Evolutionary conservation across 257 asterid species (phyloP).

Genomic region (Solanum etuberosum): DNA sequence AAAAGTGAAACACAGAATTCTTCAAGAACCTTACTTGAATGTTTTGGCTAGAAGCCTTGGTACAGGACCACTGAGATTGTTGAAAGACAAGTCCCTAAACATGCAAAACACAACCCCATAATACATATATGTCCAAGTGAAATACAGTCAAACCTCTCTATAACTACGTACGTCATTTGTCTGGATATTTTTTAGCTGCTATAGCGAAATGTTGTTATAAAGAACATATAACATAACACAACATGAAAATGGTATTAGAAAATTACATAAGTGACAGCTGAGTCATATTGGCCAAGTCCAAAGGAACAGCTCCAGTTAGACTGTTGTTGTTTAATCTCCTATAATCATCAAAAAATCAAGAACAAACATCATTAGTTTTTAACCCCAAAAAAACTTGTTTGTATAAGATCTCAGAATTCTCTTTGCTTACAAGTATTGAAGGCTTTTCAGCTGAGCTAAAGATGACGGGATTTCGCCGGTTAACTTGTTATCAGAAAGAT

Average conservation of each 20-base stretch:
- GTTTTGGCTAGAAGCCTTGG: conserved; percentile 75
- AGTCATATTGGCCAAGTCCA: conserved; percentile 59
- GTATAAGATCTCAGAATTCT: background rate
- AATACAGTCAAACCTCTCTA: background rate
- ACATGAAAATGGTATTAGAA: conserved; percentile 5
- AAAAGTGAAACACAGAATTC: background rate
- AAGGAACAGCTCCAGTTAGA: conserved; percentile 62
- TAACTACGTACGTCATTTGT: background rate
- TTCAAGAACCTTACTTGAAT: conserved; percentile 40
- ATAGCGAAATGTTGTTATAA: background rate
- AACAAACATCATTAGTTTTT: background rate
- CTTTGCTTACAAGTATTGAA: conserved; percentile 61
- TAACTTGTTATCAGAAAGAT: conserved; percentile 63
- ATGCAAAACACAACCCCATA: background rate
- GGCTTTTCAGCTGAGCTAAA: conserved; percentile 44
- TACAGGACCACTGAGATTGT: conserved; percentile 80
- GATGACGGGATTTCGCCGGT: conserved; percentile 65
- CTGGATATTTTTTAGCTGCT: background rate
- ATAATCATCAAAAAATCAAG: background rate
- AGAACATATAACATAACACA: background rate
- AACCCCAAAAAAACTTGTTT: background rate
- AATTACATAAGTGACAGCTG: conserved; percentile 63
- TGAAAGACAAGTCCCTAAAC: conserved; percentile 84
- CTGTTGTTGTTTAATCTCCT: conserved; percentile 89
- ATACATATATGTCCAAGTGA: background rate